Conservation (phyloP, 306 rosid species). For the Vigna unguiculata region DNA sequence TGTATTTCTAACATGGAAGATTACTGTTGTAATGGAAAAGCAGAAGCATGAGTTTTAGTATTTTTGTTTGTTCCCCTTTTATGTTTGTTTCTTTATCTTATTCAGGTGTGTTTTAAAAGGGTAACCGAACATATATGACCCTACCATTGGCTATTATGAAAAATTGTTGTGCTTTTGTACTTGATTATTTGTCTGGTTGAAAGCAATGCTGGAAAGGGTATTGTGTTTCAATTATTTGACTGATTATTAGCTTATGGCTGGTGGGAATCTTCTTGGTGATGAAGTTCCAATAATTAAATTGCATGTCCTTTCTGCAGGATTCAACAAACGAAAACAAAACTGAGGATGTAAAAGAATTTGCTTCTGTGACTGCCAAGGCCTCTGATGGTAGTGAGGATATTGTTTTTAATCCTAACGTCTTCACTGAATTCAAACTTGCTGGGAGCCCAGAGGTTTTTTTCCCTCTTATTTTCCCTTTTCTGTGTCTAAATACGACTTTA, state of each 20-base stretch:
- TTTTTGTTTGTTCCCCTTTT: slow-evolving; percentile 13
- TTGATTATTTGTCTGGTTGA: slow-evolving; percentile 15
- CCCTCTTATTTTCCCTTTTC: slow-evolving; percentile 2
- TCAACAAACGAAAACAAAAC: slow-evolving; percentile 53
- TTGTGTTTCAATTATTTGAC: slow-evolving; percentile 19
- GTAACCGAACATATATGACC: background rate
- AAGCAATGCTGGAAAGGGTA: slow-evolving; percentile 25
- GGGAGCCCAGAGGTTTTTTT: slow-evolving; percentile 74
- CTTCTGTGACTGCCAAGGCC: slow-evolving; percentile 50
- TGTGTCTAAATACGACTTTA: background rate
- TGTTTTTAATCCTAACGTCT: slow-evolving; percentile 91
- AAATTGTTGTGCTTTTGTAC: background rate
- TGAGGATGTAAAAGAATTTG: slow-evolving; percentile 56
- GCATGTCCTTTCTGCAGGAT: slow-evolving; percentile 55
- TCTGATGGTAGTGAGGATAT: slow-evolving; percentile 57
- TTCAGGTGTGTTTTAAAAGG: background rate
- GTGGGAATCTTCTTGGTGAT: slow-evolving; percentile 9
- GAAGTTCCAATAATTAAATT: background rate
- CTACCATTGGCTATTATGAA: slow-evolving; percentile 1
- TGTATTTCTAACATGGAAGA: slow-evolving; percentile 7
- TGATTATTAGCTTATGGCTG: background rate
- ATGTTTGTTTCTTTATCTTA: background rate
- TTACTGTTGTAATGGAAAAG: slow-evolving; percentile 13
- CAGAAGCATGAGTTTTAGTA: background rate
- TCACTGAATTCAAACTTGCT: slow-evolving; percentile 88